These are phyloP conservation scores for Mercurialis annua DNA, from an alignment of 345 rosid species.

Conservation along the genomic window DNA sequence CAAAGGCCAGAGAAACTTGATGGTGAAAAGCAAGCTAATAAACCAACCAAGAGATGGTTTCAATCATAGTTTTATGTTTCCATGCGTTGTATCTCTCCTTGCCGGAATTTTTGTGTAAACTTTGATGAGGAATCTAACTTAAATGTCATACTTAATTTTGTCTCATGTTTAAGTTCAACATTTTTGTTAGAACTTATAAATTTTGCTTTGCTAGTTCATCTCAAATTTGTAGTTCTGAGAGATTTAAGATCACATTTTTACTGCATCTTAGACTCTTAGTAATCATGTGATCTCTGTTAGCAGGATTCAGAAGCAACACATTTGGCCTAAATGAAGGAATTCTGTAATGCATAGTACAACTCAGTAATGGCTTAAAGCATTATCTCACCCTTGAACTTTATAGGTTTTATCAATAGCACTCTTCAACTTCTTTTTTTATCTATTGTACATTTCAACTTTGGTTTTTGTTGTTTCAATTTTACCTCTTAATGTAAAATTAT, in stretches of 20 bases:
- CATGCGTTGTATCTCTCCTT: not conserved
- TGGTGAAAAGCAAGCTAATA: conserved; percentile 40
- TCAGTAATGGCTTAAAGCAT: no score
- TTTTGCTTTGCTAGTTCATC: not conserved
- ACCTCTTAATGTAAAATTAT: no score
- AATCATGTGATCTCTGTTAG: no score
- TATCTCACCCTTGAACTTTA: no score
- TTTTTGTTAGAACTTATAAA: not conserved
- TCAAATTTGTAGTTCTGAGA: not conserved
- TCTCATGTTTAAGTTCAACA: not conserved
- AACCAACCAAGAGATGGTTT: conserved; percentile 60
- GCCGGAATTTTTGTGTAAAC: not conserved
- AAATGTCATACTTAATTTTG: not conserved
- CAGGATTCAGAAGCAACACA: no score
- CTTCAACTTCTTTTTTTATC: no score
- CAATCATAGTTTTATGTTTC: conserved; percentile 31
- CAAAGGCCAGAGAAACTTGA: conserved; percentile 42
- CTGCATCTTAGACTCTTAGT: not conserved
- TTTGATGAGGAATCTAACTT: not conserved
- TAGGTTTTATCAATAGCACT: no score
- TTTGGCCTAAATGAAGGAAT: no score
- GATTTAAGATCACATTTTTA: not conserved
- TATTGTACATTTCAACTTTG: no score
- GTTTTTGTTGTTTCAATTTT: no score
- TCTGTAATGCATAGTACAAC: no score